Evolutionary conservation across 495 filamentous ascomycete genomes (phyloP).

Genomic region (Viridothelium virens): DNA sequence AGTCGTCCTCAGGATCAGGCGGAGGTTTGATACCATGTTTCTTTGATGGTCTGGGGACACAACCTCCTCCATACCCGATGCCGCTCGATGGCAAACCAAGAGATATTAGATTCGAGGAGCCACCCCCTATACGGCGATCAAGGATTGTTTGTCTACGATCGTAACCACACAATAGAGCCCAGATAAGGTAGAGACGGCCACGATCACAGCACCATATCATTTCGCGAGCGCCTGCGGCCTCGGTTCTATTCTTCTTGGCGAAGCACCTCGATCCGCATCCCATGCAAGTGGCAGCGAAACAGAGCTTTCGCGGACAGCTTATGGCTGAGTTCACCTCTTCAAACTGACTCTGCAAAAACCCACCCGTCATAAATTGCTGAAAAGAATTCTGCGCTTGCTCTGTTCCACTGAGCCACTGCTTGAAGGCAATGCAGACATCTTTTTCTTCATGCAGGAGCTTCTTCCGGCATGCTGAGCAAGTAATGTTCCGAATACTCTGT

Average conservation of each 20-base stretch:
- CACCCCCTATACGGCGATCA: neutral
- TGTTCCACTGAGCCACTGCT: neutral
- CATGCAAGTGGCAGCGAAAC: slow-evolving; percentile 11
- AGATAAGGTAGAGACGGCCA: slow-evolving; percentile 25
- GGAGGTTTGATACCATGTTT: neutral
- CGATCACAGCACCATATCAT: slow-evolving; percentile 28
- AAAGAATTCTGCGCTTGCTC: neutral
- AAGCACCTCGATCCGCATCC: slow-evolving; percentile 9
- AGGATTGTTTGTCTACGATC: slow-evolving; percentile 19
- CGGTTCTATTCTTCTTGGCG: neutral
- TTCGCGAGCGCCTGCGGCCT: slow-evolving; percentile 6
- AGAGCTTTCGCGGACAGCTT: neutral
- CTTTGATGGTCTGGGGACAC: neutral
- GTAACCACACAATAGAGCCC: slow-evolving; percentile 27
- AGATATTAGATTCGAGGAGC: neutral
- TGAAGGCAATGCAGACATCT: neutral
- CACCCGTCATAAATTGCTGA: slow-evolving; percentile 7
- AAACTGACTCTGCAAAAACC: neutral
- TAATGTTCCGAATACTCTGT: neutral
- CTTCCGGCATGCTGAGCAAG: neutral
- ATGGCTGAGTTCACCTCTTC: neutral
- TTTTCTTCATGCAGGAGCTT: neutral
- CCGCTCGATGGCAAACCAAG: neutral
- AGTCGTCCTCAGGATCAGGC: slow-evolving; percentile 19
- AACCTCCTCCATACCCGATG: neutral